phyloP scores from a whole-genome alignment of 129 eudicot genomes.

The Rutidosis leptorrhynchoides region DNA sequence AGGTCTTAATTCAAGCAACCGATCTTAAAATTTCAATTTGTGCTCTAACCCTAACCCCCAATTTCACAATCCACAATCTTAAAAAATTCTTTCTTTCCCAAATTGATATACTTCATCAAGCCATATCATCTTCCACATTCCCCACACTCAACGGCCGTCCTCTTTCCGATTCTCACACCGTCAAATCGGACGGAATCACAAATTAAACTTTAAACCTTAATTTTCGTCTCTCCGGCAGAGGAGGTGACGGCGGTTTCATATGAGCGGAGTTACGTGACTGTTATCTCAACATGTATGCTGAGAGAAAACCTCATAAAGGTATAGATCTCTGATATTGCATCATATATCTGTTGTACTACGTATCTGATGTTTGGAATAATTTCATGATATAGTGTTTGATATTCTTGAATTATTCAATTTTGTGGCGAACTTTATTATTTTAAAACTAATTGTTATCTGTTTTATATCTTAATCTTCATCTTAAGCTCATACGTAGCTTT shows the following conservation, averaged over 20 bases:
- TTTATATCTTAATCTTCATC: too few relatives aligned
- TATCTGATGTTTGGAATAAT: too few relatives aligned
- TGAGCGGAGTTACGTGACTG: too few relatives aligned
- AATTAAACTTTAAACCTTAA: constrained; percentile 43
- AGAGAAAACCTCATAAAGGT: constrained; percentile 79
- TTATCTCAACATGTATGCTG: constrained; percentile 89
- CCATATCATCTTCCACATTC: constrained; percentile 34
- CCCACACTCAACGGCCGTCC: constrained; percentile 53
- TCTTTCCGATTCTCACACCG: constrained; percentile 40
- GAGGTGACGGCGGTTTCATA: constrained; percentile 91
- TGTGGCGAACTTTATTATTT: too few relatives aligned
- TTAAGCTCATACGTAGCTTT: too few relatives aligned
- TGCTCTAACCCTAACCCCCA: constrained; percentile 50
- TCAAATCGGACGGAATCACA: constrained; percentile 22
- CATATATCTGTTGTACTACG: too few relatives aligned
- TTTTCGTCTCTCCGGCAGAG: constrained; percentile 59
- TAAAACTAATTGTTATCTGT: too few relatives aligned
- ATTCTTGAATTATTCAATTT: too few relatives aligned
- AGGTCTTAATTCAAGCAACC: constrained; percentile 49
- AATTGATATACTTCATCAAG: constrained; percentile 2
- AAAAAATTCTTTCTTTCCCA: constrained; percentile 35
- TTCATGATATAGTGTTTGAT: too few relatives aligned
- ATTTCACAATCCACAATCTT: constrained; percentile 44
- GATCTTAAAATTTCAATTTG: constrained; percentile 41
- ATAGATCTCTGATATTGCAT: too few relatives aligned